These are phyloP conservation scores for Cladorrhinum sp. DNA, from an alignment of 2,329 filamentous ascomycete species.

Conservation along the genomic window DNA sequence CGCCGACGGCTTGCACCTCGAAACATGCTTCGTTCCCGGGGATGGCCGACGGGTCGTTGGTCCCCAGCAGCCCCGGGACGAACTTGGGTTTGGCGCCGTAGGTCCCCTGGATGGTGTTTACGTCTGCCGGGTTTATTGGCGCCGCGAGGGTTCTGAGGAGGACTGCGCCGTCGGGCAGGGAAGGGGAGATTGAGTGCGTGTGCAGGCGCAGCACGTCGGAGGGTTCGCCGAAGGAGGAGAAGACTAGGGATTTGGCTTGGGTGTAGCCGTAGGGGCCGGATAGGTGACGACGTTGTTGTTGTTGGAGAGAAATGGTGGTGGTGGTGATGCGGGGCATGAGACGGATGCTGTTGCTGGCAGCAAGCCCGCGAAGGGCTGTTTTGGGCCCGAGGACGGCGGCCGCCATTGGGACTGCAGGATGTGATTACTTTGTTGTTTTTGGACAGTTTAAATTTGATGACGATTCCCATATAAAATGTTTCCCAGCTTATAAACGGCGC, in stretches of 20 bases:
- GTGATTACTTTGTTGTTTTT: too few species aligned
- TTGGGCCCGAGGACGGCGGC: too few species aligned
- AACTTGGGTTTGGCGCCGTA: constrained; percentile 85
- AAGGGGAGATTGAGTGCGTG: constrained; percentile 72
- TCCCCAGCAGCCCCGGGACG: constrained; percentile 63
- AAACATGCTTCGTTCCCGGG: constrained; percentile 92
- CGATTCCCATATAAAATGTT: too few species aligned
- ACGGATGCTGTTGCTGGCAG: neutral
- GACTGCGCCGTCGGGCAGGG: constrained; percentile 60
- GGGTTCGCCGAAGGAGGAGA: constrained; percentile 72
- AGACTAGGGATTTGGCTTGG: constrained; percentile 78
- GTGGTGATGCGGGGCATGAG: neutral
- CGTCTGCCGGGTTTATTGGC: constrained; percentile 94
- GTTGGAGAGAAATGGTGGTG: constrained; percentile 10
- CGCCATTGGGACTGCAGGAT: too few species aligned
- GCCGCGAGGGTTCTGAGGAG: constrained; percentile 86
- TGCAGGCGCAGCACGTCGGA: constrained; percentile 67
- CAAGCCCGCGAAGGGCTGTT: too few species aligned
- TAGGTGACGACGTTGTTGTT: constrained; percentile 42
- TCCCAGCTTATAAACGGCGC: too few species aligned
- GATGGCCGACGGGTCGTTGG: constrained; percentile 69
- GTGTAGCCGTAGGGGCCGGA: constrained; percentile 74
- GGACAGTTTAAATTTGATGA: too few species aligned
- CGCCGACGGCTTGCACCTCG: constrained; percentile 73
- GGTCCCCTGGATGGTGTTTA: constrained; percentile 96